Evolutionary conservation across 2,329 filamentous ascomycete genomes (phyloP).

Genomic region (Sporothrix schenckii): DNA sequence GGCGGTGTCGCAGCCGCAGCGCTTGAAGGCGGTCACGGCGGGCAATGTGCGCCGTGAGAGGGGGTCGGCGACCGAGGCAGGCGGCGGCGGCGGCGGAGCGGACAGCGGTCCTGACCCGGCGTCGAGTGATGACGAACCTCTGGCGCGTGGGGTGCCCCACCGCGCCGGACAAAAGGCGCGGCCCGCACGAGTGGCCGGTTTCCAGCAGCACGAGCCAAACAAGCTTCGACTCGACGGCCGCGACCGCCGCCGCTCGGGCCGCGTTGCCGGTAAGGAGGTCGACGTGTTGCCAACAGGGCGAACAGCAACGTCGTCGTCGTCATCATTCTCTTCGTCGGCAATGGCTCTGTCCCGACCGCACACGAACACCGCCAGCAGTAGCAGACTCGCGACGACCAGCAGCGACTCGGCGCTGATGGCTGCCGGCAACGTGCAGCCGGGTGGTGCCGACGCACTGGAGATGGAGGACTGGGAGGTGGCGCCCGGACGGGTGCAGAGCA

Average conservation of each 20-base stretch:
- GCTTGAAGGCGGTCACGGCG: too few relatives aligned
- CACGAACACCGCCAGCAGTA: too few relatives aligned
- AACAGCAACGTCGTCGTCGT: neutral
- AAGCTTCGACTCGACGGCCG: neutral
- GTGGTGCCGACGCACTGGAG: constrained; percentile 38
- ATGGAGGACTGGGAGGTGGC: constrained; percentile 47
- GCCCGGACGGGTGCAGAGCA: constrained; percentile 41
- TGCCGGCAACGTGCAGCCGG: constrained; percentile 32
- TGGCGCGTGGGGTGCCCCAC: neutral
- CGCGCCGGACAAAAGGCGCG: neutral
- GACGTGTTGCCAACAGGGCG: neutral
- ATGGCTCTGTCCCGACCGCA: neutral
- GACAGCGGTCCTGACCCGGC: neutral
- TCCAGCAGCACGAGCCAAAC: neutral
- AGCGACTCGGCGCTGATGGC: constrained; percentile 35
- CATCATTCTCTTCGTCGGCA: neutral
- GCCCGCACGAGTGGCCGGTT: neutral
- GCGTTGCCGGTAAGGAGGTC: constrained; percentile 30
- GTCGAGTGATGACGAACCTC: constrained; percentile 8
- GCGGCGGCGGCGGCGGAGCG: neutral
- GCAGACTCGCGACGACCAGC: neutral
- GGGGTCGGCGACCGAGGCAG: neutral
- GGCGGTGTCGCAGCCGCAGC: neutral
- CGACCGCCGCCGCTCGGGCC: constrained; percentile 32
- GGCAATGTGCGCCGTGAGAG: neutral